A percentile compares a stretch with the other conserved stretches of the same genome.
Evolutionary conservation across 2,329 filamentous ascomycete species (phyloP).

Genomic region (Ceratocystis diversiconidia): DNA sequence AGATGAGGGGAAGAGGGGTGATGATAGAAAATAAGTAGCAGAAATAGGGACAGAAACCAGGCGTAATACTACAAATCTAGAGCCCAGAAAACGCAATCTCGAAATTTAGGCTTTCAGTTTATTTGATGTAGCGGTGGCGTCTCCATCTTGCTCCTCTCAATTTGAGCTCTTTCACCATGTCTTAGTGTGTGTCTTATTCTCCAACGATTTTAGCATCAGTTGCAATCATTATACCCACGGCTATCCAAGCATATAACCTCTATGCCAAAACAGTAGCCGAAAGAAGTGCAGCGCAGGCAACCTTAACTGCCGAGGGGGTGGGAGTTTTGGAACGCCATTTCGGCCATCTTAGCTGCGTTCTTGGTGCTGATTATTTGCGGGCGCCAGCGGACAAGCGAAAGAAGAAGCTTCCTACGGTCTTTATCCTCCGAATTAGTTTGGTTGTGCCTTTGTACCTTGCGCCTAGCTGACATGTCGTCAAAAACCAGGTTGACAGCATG

Average conservation of each 20-base stretch:
- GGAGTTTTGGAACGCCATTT: not conserved
- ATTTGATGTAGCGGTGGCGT: too few relatives aligned
- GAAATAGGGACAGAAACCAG: not conserved
- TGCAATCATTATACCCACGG: too few relatives aligned
- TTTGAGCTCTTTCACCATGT: too few relatives aligned
- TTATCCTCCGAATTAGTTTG: not conserved
- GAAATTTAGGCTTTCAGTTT: too few relatives aligned
- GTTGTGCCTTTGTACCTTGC: not conserved
- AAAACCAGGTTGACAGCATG: not conserved
- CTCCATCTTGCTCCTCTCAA: too few relatives aligned
- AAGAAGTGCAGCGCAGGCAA: not conserved
- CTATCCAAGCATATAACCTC: too few relatives aligned
- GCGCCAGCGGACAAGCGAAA: not conserved
- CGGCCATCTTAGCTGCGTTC: not conserved
- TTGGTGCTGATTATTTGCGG: constrained; percentile 4
- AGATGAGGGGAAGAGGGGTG: not conserved
- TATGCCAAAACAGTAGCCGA: not conserved
- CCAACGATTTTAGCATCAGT: too few relatives aligned
- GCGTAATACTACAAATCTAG: not conserved
- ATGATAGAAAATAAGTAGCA: not conserved
- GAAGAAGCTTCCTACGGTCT: not conserved
- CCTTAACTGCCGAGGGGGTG: not conserved
- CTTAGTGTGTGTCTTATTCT: too few relatives aligned
- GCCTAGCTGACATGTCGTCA: not conserved
- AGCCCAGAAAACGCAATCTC: too few relatives aligned